Base-by-base conservation (phyloP, 306 rosid genomes). In the Trifolium dubium region DNA sequence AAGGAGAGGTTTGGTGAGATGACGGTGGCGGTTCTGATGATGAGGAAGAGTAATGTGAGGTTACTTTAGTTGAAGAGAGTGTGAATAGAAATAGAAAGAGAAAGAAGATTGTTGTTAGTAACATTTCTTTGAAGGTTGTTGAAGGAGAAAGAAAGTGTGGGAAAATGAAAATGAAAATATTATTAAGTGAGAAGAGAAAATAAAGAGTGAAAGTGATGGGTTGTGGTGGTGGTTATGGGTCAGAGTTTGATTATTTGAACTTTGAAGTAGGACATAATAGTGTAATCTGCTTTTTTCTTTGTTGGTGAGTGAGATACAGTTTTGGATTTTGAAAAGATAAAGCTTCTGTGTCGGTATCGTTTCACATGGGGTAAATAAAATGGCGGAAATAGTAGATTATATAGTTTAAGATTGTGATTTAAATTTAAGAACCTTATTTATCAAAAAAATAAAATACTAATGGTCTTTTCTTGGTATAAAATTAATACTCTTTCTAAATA, bases 11-110 rank as follows among this genome's bases (percentile, higher is more conserved):
- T 34, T 68, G 41, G 1, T n/a, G 63, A 60, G 76, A 50, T 23
- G 23, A 23, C 0, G 80, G 50, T 3, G 79, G 32, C 0, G 80
- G 10, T 3, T 58, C n/a, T 0, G 77, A 60, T 5, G 83, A 53
- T 2, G 80, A 78, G 0, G 86, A 81, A 2, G 86, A 81, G 64
- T 46, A 83, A 74, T 90, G 98, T 13, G 97, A 82, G 6, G 85
- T 59, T 34, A 70, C 85, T 0, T 74, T 64, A 1, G 75, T 62
- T 35, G 46, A 75, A 9, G 83, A 67, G 18, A 85, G 83, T 6
- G 82, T 67, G 82, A 86, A 56, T 53, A 81, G 17, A n/a, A n/a
- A n/a, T n/a, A n/a, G n/a, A n/a, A n/a, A n/a, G n/a, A n/a, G n/a
- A 44, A 61, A 8, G 53, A 68, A 23, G 5, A 65, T 68, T 1